phyloP scores from a whole-genome alignment of 139 green algal genomes.

The Coelastrella sp. region DNA sequence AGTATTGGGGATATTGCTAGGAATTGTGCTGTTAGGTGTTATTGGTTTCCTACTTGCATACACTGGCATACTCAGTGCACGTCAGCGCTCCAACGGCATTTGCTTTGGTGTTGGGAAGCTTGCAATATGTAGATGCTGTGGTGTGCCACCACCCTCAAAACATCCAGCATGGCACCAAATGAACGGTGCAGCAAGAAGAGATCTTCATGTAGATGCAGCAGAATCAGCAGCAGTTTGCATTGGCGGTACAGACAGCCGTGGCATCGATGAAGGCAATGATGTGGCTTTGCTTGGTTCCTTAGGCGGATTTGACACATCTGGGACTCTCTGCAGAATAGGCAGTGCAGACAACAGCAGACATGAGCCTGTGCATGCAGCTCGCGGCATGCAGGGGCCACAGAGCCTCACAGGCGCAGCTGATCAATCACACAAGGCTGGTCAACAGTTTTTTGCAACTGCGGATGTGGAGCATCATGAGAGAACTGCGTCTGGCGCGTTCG shows the following conservation, averaged over 20 bases:
- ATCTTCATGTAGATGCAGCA: conserved; percentile 7
- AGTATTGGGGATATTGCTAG: neutral
- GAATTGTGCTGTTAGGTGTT: neutral
- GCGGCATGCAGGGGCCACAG: no score
- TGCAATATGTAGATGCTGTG: no score
- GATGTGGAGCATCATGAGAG: no score
- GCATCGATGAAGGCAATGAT: neutral
- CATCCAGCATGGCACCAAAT: no score
- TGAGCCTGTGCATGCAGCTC: no score
- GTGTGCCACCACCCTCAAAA: no score
- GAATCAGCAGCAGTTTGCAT: neutral
- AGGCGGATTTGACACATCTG: neutral
- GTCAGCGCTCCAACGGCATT: no score
- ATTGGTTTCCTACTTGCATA: neutral
- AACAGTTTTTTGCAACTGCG: no score
- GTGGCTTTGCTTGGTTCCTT: neutral
- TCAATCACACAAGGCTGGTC: no score
- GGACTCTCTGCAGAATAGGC: neutral
- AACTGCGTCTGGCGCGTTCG: neutral
- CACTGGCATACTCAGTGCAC: no score
- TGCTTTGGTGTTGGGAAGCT: no score
- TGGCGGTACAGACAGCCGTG: neutral
- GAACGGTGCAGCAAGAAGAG: neutral
- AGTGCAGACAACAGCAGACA: neutral
- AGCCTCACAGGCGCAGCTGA: no score